Percentiles rank a stretch among this genome's conserved stretches.
Evolutionary conservation across 176 grass and related monocot genomes (phyloP).

Genomic region (Avena eriantha): DNA sequence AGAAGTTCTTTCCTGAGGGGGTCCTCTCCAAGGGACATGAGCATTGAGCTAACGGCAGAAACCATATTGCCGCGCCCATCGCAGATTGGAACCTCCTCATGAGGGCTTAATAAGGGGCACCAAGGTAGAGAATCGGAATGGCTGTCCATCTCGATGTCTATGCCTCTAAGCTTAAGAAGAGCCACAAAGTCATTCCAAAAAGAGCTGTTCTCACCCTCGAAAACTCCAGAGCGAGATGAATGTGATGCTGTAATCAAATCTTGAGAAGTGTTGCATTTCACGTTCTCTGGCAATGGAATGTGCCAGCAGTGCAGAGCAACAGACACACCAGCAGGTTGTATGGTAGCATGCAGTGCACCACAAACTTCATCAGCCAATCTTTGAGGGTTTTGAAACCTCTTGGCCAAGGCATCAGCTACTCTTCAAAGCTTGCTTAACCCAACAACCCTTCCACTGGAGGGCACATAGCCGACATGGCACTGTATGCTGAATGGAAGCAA

Average conservation of each 20-base stretch:
- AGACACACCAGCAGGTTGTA: constrained; percentile 82
- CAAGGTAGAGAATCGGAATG: constrained; percentile 52
- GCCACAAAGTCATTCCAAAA: constrained; percentile 78
- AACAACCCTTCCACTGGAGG: constrained; percentile 71
- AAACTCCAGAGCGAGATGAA: constrained; percentile 41
- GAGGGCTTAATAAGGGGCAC: constrained; percentile 65
- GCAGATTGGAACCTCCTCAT: constrained; percentile 39
- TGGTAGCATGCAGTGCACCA: constrained; percentile 62
- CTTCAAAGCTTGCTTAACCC: constrained; percentile 92
- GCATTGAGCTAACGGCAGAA: constrained; percentile 46
- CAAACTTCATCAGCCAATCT: constrained; percentile 79
- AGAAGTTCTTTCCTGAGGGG: too few species aligned
- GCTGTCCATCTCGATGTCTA: constrained; percentile 49
- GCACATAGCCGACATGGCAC: constrained; percentile 88
- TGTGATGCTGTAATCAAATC: constrained; percentile 57
- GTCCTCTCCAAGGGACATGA: too few species aligned
- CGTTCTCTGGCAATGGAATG: constrained; percentile 75
- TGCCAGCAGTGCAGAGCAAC: constrained; percentile 80
- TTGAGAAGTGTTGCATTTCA: constrained; percentile 52
- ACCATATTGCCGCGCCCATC: constrained; percentile 66
- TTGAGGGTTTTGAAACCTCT: constrained; percentile 85
- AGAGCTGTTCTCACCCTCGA: constrained; percentile 62
- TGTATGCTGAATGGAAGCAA: constrained; percentile 23
- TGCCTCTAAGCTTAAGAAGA: constrained; percentile 73
- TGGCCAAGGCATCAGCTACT: constrained; percentile 85